phyloP scores from a whole-genome alignment of 345 rosid genomes.

The Brassica carinata region DNA sequence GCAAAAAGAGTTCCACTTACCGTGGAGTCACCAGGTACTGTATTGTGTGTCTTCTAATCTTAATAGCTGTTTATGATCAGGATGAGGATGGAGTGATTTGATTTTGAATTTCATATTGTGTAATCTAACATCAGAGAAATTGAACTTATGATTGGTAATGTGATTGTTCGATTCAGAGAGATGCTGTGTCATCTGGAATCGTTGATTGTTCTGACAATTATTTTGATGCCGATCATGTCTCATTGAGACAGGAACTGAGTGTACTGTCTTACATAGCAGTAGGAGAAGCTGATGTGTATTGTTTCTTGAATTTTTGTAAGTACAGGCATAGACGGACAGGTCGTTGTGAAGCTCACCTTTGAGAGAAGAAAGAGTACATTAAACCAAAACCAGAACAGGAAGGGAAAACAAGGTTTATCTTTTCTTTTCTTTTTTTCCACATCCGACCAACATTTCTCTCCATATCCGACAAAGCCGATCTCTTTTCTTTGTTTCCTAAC shows the following conservation, averaged over 20 bases:
- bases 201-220: neutral
- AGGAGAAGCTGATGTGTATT: slow-evolving; percentile 14
- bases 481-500: slow-evolving; percentile 24
- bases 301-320: neutral
- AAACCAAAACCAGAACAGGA: slow-evolving; percentile 98
- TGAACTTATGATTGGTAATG: neutral
- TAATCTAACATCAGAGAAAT: neutral
- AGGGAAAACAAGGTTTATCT: slow-evolving; percentile 88
- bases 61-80: neutral
- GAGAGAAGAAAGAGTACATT: slow-evolving; percentile 97
- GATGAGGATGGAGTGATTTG: neutral
- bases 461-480: slow-evolving; percentile 40
- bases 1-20: slow-evolving; percentile 96
- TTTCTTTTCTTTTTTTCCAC: slow-evolving; percentile 26
- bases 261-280: neutral
- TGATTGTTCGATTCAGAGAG: neutral
- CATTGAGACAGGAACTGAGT: neutral
- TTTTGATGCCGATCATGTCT: neutral
- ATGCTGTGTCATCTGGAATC: neutral
- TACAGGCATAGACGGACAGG: slow-evolving; percentile 97
- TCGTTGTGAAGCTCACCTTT: slow-evolving; percentile 98
- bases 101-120: slow-evolving; percentile 14
- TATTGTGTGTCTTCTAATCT: neutral
- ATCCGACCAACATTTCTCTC: neutral
- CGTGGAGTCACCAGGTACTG: slow-evolving; percentile 95